Evolutionary conservation across 345 rosid genomes (phyloP).

Genomic region (Boechera divaricarpa): DNA sequence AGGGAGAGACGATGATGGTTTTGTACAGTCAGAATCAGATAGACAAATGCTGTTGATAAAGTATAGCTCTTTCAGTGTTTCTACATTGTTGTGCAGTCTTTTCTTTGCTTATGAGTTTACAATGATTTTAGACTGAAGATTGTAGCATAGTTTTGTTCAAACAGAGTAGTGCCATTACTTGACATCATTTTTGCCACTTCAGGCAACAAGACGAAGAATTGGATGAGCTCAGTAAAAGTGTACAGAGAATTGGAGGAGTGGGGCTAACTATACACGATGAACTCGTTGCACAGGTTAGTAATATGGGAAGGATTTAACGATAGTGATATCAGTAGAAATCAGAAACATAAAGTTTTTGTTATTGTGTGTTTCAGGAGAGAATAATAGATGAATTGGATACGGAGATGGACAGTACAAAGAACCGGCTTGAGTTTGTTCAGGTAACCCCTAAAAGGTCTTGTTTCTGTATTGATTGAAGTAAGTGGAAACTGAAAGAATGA

Average conservation of each 20-base stretch:
- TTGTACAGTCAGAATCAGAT: conserved; percentile 91
- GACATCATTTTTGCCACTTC: conserved; percentile 16
- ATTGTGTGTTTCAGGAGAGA: conserved; percentile 66
- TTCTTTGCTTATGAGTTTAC: conserved; percentile 14
- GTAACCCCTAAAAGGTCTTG: conserved; percentile 39
- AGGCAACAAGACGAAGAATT: conserved; percentile 98
- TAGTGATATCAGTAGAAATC: not conserved
- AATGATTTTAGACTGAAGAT: conserved; percentile 1
- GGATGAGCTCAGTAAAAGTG: conserved; percentile 93
- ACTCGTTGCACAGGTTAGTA: conserved; percentile 77
- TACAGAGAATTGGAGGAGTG: conserved; percentile 90
- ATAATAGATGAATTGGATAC: conserved; percentile 77
- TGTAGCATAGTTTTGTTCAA: conserved; percentile 12
- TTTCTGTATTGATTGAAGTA: not conserved
- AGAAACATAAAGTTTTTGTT: conserved; percentile 25
- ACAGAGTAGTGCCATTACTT: conserved; percentile 21
- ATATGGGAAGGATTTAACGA: not conserved
- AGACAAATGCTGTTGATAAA: conserved; percentile 91
- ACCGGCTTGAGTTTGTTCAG: conserved; percentile 97
- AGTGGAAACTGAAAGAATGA: conserved; percentile 8
- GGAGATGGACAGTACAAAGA: conserved; percentile 93
- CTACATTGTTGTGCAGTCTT: not conserved
- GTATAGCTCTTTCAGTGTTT: conserved; percentile 51
- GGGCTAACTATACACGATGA: conserved; percentile 99
- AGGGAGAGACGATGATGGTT: conserved; percentile 68